Conservation (phyloP, 2,329 filamentous ascomycete genomes). For the Apiospora phragmitis region DNA sequence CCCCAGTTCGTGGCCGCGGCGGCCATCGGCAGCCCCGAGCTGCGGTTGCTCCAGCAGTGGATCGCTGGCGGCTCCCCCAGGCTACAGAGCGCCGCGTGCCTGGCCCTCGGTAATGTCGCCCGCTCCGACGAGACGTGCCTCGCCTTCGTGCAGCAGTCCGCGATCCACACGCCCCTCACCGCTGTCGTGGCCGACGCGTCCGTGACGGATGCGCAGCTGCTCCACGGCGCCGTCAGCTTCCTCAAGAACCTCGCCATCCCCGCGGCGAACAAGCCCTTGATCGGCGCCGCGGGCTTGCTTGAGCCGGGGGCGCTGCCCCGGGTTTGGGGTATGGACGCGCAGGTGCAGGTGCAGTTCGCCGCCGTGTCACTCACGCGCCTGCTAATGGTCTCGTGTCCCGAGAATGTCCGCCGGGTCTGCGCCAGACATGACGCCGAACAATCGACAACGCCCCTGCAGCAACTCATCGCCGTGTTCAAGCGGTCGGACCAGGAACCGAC, state of each 20-base stretch:
- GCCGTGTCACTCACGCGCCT: slow-evolving; percentile 59
- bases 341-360: slow-evolving; percentile 60
- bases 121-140: slow-evolving; percentile 56
- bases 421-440: slow-evolving; percentile 21
- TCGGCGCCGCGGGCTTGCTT: slow-evolving; percentile 49
- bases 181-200: slow-evolving; percentile 42
- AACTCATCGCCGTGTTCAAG: slow-evolving; percentile 40
- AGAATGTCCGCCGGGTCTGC: slow-evolving; percentile 43
- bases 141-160: slow-evolving; percentile 48
- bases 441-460: slow-evolving; percentile 30
- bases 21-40: slow-evolving; percentile 43
- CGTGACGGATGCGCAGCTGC: slow-evolving; percentile 47
- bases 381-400: slow-evolving; percentile 52
- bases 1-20: slow-evolving; percentile 45
- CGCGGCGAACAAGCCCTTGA: slow-evolving; percentile 49
- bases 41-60: slow-evolving; percentile 48
- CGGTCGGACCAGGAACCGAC: slow-evolving; percentile 54
- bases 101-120: slow-evolving; percentile 62
- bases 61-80: slow-evolving; percentile 39
- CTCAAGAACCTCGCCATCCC: slow-evolving; percentile 67
- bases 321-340: slow-evolving; percentile 53
- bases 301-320: slow-evolving; percentile 44
- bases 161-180: slow-evolving; percentile 46
- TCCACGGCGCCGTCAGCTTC: slow-evolving; percentile 59
- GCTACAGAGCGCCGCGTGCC: slow-evolving; percentile 58